Evolutionary conservation across 352 stramenopile genomes (phyloP).

Genomic region (Phytopythium boreale): DNA sequence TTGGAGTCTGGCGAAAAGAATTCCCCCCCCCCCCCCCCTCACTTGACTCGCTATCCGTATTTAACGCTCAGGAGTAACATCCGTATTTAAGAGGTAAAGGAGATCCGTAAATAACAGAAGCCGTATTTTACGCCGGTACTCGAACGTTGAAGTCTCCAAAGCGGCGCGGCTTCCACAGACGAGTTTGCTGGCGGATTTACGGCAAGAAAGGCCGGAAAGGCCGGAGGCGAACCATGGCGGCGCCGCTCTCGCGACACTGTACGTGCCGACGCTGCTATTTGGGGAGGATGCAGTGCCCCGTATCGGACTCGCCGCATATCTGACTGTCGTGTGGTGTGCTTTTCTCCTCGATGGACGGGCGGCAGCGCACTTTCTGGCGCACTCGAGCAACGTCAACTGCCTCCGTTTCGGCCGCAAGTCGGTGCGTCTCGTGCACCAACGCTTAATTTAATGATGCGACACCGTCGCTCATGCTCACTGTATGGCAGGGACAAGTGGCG

Average conservation of each 20-base stretch:
- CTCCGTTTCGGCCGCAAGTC: conserved; percentile 81
- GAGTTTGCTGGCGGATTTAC: not conserved
- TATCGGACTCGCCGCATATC: not conserved
- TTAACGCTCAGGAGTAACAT: too few relatives aligned
- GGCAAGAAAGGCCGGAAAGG: conserved; percentile 7
- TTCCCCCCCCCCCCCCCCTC: too few relatives aligned
- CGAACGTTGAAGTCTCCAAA: too few relatives aligned
- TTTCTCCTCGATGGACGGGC: not conserved
- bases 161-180: not conserved
- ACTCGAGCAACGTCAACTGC: conserved; percentile 82
- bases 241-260: conserved; percentile 61
- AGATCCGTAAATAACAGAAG: too few relatives aligned
- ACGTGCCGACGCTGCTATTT: conserved; percentile 8
- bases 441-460: not conserved
- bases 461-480: not conserved
- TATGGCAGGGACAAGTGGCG: conserved; percentile 65
- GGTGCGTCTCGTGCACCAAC: conserved; percentile 22
- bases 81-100: too few relatives aligned
- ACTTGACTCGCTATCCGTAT: too few relatives aligned
- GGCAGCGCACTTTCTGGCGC: conserved; percentile 74
- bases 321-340: not conserved
- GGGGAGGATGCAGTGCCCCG: not conserved
- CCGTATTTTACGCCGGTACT: too few relatives aligned
- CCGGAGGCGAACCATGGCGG: conserved; percentile 1
- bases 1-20: not conserved